Evolutionary conservation across 495 filamentous ascomycete genomes (phyloP).

Genomic region (Friedmanniomyces endolithicus): DNA sequence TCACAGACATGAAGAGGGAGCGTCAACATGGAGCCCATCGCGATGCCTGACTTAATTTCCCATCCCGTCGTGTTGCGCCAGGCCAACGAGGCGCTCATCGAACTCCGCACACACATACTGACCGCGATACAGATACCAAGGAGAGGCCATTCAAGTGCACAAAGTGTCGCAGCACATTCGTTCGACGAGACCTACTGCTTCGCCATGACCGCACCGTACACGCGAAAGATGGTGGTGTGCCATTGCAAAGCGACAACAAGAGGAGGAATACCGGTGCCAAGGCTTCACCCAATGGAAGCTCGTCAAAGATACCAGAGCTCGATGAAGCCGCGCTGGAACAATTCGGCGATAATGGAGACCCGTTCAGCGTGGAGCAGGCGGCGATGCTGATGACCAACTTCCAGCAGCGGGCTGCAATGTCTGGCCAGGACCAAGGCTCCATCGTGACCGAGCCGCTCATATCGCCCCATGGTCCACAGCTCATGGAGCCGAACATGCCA

Average conservation of each 20-base stretch:
- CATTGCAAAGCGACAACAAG: slow-evolving; percentile 88
- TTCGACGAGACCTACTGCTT: slow-evolving; percentile 87
- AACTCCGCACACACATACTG: slow-evolving; percentile 1
- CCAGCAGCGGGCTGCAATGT: slow-evolving; percentile 87
- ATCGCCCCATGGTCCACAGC: slow-evolving; percentile 45
- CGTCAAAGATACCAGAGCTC: slow-evolving; percentile 71
- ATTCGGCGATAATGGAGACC: slow-evolving; percentile 86
- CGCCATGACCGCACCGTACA: slow-evolving; percentile 97
- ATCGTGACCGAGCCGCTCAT: slow-evolving; percentile 55
- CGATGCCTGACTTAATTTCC: not conserved
- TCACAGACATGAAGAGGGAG: not conserved
- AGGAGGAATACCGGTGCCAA: slow-evolving; percentile 60
- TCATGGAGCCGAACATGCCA: slow-evolving; percentile 35
- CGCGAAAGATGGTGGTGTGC: slow-evolving; percentile 94
- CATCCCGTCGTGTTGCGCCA: not conserved
- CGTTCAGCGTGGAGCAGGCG: slow-evolving; percentile 93
- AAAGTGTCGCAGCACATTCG: slow-evolving; percentile 97
- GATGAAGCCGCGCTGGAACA: slow-evolving; percentile 86
- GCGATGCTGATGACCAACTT: slow-evolving; percentile 98
- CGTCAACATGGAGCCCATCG: not conserved
- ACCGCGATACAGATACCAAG: slow-evolving; percentile 64
- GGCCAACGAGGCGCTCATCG: not conserved
- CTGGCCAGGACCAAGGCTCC: slow-evolving; percentile 52
- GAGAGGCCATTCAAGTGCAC: slow-evolving; percentile 96
- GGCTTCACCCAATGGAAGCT: slow-evolving; percentile 48